These are phyloP conservation scores for Arthrobotrys musiformis DNA, from an alignment of 2,329 filamentous ascomycete genomes.

Conservation along the genomic window DNA sequence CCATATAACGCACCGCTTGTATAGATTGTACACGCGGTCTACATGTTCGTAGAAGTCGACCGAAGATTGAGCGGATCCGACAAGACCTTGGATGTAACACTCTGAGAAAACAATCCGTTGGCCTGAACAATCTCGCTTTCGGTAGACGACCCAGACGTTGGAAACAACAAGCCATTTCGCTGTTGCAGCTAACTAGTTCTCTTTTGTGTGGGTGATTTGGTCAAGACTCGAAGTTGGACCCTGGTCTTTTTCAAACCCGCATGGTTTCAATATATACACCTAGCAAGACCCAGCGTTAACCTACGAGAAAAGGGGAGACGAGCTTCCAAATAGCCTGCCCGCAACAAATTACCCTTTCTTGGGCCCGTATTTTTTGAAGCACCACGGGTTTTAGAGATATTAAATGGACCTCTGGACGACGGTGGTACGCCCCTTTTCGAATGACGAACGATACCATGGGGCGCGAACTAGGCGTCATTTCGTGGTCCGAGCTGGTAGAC, in stretches of 20 bases:
- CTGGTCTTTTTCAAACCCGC: slow-evolving; percentile 49
- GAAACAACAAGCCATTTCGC: background rate
- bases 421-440: slow-evolving; percentile 25
- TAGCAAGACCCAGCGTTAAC: slow-evolving; percentile 15
- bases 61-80: background rate
- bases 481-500: background rate
- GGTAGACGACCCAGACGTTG: background rate
- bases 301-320: slow-evolving; percentile 31
- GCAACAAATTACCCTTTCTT: slow-evolving; percentile 24
- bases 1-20: background rate
- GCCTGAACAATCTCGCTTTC: slow-evolving; percentile 40
- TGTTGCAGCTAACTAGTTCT: background rate
- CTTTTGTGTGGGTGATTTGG: background rate
- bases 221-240: background rate
- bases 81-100: background rate
- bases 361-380: slow-evolving; percentile 26
- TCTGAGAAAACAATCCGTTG: background rate
- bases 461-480: slow-evolving; percentile 25
- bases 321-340: slow-evolving; percentile 18
- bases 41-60: background rate
- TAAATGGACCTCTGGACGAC: background rate
- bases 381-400: slow-evolving; percentile 46
- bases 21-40: background rate
- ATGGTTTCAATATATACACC: slow-evolving; percentile 46
- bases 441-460: background rate